Evolutionary conservation across 2,329 filamentous ascomycete genomes (phyloP).

Genomic region (Colletotrichum aenigma): DNA sequence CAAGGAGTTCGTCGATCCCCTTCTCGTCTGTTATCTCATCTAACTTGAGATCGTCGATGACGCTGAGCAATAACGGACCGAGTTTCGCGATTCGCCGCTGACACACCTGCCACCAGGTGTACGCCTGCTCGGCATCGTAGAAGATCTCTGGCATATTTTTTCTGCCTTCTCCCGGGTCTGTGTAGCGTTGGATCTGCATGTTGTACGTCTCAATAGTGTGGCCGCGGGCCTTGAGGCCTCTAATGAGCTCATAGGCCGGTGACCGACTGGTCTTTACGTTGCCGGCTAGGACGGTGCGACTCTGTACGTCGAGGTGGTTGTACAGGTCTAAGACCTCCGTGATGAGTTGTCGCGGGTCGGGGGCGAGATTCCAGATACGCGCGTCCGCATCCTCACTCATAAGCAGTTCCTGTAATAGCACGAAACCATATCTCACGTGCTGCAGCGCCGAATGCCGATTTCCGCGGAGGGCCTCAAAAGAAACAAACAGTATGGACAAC

Average conservation of each 20-base stretch:
- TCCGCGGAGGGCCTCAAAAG: constrained; percentile 44
- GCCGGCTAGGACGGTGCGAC: constrained; percentile 12
- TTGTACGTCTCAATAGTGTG: constrained; percentile 17
- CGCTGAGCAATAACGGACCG: not conserved
- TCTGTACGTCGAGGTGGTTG: constrained; percentile 13
- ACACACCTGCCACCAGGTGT: constrained; percentile 41
- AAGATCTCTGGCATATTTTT: constrained; percentile 37
- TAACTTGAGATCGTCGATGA: constrained; percentile 16
- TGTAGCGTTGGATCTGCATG: constrained; percentile 16
- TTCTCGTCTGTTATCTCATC: constrained; percentile 7
- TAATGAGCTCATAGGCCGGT: constrained; percentile 8
- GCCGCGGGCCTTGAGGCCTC: not conserved
- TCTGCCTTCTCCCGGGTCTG: constrained; percentile 18
- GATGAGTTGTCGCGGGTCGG: constrained; percentile 12
- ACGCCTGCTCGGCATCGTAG: constrained; percentile 34
- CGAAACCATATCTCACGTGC: constrained; percentile 43
- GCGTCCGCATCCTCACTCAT: not conserved
- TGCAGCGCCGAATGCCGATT: constrained; percentile 44
- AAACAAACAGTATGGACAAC: constrained; percentile 44
- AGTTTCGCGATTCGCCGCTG: constrained; percentile 39
- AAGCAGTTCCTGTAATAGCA: constrained; percentile 12
- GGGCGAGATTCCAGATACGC: constrained; percentile 15
- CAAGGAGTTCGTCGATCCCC: not conserved
- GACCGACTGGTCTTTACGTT: not conserved
- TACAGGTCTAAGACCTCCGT: constrained; percentile 16